phyloP scores from a whole-genome alignment of 768 basidiomycete genomes.

The Omphalotus guepiniiformis region DNA sequence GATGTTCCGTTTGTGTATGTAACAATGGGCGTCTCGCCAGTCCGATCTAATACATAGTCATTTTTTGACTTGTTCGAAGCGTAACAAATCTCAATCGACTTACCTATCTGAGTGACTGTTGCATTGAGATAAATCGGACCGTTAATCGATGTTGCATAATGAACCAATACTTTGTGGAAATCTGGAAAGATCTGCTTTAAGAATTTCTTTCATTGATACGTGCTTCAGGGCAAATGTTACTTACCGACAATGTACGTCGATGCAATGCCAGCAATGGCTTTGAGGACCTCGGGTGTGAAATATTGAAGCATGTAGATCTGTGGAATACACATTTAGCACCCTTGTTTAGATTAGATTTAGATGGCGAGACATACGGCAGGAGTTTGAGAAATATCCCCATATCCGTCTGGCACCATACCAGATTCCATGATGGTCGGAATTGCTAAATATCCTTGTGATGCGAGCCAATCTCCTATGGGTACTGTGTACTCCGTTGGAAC shows the following conservation, averaged over 20 bases:
- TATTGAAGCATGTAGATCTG: slow-evolving; percentile 8
- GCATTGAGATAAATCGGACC: slow-evolving; percentile 4
- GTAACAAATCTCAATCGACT: no score
- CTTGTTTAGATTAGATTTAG: background rate
- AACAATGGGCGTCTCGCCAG: background rate
- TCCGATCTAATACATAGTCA: slow-evolving; percentile 4
- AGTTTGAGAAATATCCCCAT: slow-evolving; percentile 1
- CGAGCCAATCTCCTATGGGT: slow-evolving; percentile 3
- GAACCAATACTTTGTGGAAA: slow-evolving; percentile 6
- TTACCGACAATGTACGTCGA: slow-evolving; percentile 5
- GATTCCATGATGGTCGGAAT: background rate
- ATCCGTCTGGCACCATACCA: slow-evolving; percentile 1
- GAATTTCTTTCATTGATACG: background rate
- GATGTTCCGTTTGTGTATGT: background rate
- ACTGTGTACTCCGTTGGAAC: background rate
- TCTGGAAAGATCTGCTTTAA: background rate
- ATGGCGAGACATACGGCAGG: background rate
- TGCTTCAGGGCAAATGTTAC: background rate
- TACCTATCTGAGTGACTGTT: slow-evolving; percentile 6
- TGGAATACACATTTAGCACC: background rate
- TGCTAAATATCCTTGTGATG: background rate
- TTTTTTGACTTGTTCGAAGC: no score
- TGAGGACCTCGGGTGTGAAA: slow-evolving; percentile 7
- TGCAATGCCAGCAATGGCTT: background rate
- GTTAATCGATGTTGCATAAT: slow-evolving; percentile 1